Evolutionary conservation across 148 eudicot genomes (phyloP).

Genomic region (Talinum fruticosum): DNA sequence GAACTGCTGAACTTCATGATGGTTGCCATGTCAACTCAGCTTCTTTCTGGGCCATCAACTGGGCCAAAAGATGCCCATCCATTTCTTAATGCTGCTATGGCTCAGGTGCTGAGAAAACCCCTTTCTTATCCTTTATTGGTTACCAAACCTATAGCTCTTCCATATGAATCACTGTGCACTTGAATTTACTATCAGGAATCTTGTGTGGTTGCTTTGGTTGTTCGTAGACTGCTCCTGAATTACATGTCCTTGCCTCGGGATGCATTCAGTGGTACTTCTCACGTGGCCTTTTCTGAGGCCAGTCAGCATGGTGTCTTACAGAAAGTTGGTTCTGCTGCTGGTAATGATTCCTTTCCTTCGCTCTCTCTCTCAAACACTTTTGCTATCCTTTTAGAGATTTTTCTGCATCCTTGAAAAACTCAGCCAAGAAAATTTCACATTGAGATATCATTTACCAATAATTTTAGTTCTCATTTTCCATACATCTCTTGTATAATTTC

Average conservation of each 20-base stretch:
- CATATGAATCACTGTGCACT: not conserved
- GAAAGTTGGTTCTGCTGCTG: constrained; percentile 89
- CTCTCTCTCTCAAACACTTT: constrained; percentile 1
- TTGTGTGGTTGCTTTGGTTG: constrained; percentile 58
- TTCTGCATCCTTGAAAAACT: not conserved
- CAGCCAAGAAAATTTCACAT: not conserved
- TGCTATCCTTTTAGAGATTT: not conserved
- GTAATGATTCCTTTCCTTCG: constrained; percentile 34
- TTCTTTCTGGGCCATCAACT: constrained; percentile 80
- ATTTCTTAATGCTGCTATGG: constrained; percentile 71
- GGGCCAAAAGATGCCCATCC: constrained; percentile 78
- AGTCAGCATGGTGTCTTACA: constrained; percentile 72
- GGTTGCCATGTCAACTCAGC: constrained; percentile 87
- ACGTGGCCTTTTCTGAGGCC: constrained; percentile 50
- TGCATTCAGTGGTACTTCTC: constrained; percentile 42
- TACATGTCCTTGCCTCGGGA: constrained; percentile 58
- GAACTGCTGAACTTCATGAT: constrained; percentile 88
- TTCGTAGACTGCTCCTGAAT: constrained; percentile 64
- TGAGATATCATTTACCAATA: not conserved
- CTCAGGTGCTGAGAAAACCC: constrained; percentile 48
- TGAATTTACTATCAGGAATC: constrained; percentile 51
- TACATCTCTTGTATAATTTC: too few species aligned
- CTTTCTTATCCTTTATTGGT: not conserved
- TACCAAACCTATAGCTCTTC: constrained; percentile 12
- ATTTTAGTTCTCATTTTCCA: too few species aligned